These are phyloP conservation scores for Eucalyptus rudis DNA, from an alignment of 345 rosid genomes.

Conservation along the genomic window DNA sequence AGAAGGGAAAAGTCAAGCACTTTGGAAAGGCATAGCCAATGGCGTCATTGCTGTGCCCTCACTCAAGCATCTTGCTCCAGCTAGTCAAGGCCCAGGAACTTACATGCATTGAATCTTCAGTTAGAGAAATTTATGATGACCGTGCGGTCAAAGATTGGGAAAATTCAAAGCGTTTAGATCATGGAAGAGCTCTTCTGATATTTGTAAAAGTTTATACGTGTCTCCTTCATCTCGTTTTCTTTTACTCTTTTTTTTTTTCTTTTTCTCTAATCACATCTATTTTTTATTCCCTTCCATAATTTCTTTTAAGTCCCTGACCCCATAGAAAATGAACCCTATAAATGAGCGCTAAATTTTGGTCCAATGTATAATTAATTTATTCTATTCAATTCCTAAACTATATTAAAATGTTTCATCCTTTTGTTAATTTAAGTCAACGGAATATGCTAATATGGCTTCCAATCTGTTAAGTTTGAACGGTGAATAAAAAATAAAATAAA, in stretches of 20 bases:
- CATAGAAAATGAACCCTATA: background rate
- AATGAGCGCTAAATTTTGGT: background rate
- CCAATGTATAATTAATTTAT: background rate
- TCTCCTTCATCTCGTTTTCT: background rate
- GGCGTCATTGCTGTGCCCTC: background rate
- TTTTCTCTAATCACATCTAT: background rate
- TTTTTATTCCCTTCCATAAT: background rate
- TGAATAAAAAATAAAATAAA: background rate
- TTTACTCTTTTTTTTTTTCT: background rate
- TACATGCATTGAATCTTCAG: background rate
- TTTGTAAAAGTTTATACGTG: background rate
- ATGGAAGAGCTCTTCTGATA: background rate
- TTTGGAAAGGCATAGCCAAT: background rate
- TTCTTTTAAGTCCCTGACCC: background rate
- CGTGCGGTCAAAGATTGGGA: background rate
- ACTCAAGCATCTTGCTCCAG: background rate
- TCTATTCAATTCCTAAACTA: fast-evolving
- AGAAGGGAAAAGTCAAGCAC: background rate
- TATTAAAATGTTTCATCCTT: background rate
- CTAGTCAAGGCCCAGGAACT: background rate
- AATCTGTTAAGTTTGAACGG: background rate
- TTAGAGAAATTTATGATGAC: background rate
- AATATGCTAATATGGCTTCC: background rate
- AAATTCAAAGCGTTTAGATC: background rate
- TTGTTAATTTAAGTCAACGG: fast-evolving